phyloP scores from a whole-genome alignment of 768 basidiomycete genomes.

The Pleurotus platypus region DNA sequence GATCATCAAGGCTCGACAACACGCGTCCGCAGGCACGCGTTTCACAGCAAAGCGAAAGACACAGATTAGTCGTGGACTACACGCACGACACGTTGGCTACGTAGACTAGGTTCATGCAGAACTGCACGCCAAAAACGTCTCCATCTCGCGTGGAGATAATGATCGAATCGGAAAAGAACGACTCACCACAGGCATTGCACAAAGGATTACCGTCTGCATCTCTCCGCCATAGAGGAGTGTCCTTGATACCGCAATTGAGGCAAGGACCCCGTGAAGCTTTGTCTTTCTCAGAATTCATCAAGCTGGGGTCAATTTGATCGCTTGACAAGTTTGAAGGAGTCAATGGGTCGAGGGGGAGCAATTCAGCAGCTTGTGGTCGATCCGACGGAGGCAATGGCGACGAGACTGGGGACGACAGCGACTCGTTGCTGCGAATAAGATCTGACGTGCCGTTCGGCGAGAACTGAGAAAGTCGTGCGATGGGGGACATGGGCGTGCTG shows the following conservation, averaged over 20 bases:
- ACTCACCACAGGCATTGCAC: constrained; percentile 90
- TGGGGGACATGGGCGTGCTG: constrained; percentile 33
- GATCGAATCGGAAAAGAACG: constrained; percentile 6
- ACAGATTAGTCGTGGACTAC: background rate
- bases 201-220: constrained; percentile 78
- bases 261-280: constrained; percentile 46
- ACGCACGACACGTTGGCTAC: constrained; percentile 3
- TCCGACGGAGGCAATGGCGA: background rate
- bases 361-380: background rate
- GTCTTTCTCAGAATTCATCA: constrained; percentile 7
- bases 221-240: constrained; percentile 83
- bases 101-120: constrained; percentile 4
- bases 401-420: background rate
- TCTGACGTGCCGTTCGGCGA: constrained; percentile 17
- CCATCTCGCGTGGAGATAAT: constrained; percentile 7
- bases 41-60: background rate
- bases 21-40: background rate
- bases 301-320: constrained; percentile 7
- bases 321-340: background rate
- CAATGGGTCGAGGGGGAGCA: background rate
- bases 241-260: constrained; percentile 71
- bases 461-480: constrained; percentile 48
- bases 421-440: constrained; percentile 5
- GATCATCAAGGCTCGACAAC: constrained; percentile 3
- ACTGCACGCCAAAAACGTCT: constrained; percentile 6